phyloP scores from a whole-genome alignment of 2,329 filamentous ascomycete species.

The Microsporum audouinii region DNA sequence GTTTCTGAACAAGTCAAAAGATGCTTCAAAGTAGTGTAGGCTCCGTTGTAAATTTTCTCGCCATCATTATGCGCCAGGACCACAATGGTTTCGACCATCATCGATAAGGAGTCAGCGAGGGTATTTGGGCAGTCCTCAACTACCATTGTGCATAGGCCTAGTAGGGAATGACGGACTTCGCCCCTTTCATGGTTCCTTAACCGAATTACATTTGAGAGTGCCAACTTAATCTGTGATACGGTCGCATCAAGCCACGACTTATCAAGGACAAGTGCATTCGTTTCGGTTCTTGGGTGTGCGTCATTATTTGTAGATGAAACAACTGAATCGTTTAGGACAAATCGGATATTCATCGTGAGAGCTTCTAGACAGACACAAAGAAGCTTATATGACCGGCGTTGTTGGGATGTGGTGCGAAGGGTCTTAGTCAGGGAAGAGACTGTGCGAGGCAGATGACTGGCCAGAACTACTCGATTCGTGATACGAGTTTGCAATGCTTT shows the following conservation, averaged over 20 bases:
- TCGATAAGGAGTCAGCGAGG: conserved; percentile 54
- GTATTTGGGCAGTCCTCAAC: conserved; percentile 68
- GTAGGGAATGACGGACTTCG: conserved; percentile 57
- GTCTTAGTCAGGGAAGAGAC: conserved; percentile 70
- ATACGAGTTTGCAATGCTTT: conserved; percentile 52
- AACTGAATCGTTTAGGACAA: conserved; percentile 38
- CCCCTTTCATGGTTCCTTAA: conserved; percentile 57
- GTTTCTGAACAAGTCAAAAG: conserved; percentile 52
- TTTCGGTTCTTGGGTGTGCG: conserved; percentile 20
- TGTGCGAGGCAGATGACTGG: conserved; percentile 77
- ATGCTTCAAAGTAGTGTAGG: conserved; percentile 41
- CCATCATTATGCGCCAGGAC: conserved; percentile 48
- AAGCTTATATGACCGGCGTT: conserved; percentile 50
- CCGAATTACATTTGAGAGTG: conserved; percentile 64
- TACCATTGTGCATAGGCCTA: conserved; percentile 60
- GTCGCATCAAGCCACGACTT: conserved; percentile 69
- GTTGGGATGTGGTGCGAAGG: conserved; percentile 55
- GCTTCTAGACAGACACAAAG: conserved; percentile 52
- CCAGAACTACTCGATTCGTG: conserved; percentile 60
- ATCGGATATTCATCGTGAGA: conserved; percentile 39
- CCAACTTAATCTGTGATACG: conserved; percentile 67
- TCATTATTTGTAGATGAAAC: conserved; percentile 15
- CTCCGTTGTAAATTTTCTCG: conserved; percentile 27
- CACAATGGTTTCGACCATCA: conserved; percentile 74
- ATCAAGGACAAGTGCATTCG: conserved; percentile 33